Conservation (phyloP, 371 early-diverging fungal species). For the Syncephalastrum contaminatum region DNA sequence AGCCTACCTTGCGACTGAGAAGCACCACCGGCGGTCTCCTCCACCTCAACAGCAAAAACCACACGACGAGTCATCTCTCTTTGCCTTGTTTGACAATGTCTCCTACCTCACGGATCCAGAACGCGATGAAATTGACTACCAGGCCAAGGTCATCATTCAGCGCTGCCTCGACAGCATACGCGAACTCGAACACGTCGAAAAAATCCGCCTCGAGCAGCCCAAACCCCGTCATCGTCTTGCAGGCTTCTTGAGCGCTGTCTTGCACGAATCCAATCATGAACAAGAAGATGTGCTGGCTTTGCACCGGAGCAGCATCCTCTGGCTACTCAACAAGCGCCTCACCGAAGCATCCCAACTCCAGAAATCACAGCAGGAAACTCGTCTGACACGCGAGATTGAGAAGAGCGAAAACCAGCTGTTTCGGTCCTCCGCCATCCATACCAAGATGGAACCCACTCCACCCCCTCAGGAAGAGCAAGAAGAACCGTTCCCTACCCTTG, state of each 20-base stretch:
- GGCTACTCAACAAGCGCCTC: constrained; percentile 53
- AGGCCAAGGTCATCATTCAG: constrained; percentile 54
- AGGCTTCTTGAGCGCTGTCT: constrained; percentile 18
- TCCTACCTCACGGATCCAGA: constrained; percentile 44
- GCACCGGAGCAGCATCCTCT: constrained; percentile 51
- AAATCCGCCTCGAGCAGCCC: constrained; percentile 19
- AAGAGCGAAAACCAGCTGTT: constrained; percentile 48
- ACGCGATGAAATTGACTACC: constrained; percentile 61
- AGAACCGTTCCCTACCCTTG: constrained; percentile 27
- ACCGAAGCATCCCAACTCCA: constrained; percentile 53
- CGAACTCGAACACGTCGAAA: constrained; percentile 48
- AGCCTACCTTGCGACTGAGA: constrained; percentile 39
- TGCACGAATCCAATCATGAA: too few species aligned
- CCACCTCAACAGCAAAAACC: neutral
- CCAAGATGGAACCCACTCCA: neutral
- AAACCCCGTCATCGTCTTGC: constrained; percentile 19
- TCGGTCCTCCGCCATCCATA: constrained; percentile 3
- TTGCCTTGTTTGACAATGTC: constrained; percentile 30
- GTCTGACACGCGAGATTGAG: constrained; percentile 49
- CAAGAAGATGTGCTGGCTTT: constrained; percentile 41
- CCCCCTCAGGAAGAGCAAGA: constrained; percentile 5
- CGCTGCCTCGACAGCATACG: constrained; percentile 54
- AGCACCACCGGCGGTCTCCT: constrained; percentile 11
- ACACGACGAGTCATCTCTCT: constrained; percentile 22
- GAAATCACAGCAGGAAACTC: constrained; percentile 54